Conservation (phyloP, 768 basidiomycete genomes). For the Rickenella mellea region DNA sequence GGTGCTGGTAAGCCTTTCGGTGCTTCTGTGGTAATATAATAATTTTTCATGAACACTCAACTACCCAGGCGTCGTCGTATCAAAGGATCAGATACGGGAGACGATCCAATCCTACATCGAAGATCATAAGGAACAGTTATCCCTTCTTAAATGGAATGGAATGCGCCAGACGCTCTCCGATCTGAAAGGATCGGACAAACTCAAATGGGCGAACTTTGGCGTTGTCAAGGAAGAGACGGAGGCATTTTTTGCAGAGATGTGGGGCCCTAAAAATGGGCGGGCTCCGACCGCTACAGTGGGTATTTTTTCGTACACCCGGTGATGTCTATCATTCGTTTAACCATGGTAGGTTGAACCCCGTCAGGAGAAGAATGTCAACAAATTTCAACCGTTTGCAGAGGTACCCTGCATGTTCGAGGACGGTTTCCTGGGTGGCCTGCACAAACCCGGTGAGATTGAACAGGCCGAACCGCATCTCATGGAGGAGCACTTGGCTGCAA, state of each 20-base stretch:
- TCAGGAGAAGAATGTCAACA: no score
- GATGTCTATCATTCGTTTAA: no score
- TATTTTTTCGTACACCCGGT: no score
- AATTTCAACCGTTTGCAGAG: no score
- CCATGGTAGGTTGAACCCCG: slow-evolving; percentile 33
- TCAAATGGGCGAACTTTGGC: no score
- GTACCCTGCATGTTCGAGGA: slow-evolving; percentile 73
- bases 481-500: slow-evolving; percentile 71
- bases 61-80: no score
- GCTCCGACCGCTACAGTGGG: no score
- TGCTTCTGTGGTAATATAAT: neutral
- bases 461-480: slow-evolving; percentile 73
- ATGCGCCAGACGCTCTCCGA: slow-evolving; percentile 45
- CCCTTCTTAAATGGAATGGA: slow-evolving; percentile 43
- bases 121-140: slow-evolving; percentile 62
- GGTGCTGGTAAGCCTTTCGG: slow-evolving; percentile 66
- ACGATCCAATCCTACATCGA: slow-evolving; percentile 44
- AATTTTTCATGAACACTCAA: no score
- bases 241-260: slow-evolving; percentile 56
- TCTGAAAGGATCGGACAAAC: no score
- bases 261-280: no score
- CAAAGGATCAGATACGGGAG: no score
- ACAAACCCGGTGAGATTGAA: slow-evolving; percentile 89
- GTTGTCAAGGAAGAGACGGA: no score
- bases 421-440: slow-evolving; percentile 87